Conservation (phyloP, 1,284 basidiomycete species). For the Ustilago curta region DNA sequence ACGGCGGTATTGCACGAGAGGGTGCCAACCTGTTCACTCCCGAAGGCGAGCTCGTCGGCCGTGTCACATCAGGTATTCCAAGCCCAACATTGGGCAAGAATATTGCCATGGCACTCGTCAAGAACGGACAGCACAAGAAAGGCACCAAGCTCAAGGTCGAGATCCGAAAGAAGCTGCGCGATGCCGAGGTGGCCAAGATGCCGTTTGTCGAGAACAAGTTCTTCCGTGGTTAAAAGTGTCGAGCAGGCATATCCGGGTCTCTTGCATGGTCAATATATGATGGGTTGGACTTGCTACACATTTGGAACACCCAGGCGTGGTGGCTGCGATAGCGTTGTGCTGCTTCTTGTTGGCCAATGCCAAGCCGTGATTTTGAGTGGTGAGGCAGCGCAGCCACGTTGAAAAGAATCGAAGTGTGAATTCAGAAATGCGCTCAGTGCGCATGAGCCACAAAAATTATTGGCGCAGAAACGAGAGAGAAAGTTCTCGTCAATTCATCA, state of each 20-base stretch:
- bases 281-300: background rate
- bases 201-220: conserved; percentile 76
- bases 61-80: conserved; percentile 94
- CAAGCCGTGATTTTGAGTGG: background rate
- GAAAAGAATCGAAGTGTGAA: too few relatives aligned
- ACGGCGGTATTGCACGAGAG: conserved; percentile 87
- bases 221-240: conserved; percentile 66
- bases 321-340: background rate
- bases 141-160: conserved; percentile 84
- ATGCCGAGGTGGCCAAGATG: conserved; percentile 80
- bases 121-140: conserved; percentile 85
- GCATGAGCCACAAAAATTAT: background rate
- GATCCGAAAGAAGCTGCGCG: conserved; percentile 79
- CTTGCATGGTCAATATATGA: background rate
- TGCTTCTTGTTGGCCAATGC: too few relatives aligned
- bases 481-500: conserved; percentile 31
- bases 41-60: conserved; percentile 72
- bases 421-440: conserved; percentile 7
- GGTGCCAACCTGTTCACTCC: conserved; percentile 80
- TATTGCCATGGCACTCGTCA: conserved; percentile 94
- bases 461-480: conserved; percentile 6
- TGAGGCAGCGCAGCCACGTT: conserved; percentile 5
- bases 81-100: conserved; percentile 90
- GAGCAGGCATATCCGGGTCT: too few relatives aligned
- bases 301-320: too few relatives aligned